phyloP scores from a whole-genome alignment of 331 rosid species.

The Arachis monticola region DNA sequence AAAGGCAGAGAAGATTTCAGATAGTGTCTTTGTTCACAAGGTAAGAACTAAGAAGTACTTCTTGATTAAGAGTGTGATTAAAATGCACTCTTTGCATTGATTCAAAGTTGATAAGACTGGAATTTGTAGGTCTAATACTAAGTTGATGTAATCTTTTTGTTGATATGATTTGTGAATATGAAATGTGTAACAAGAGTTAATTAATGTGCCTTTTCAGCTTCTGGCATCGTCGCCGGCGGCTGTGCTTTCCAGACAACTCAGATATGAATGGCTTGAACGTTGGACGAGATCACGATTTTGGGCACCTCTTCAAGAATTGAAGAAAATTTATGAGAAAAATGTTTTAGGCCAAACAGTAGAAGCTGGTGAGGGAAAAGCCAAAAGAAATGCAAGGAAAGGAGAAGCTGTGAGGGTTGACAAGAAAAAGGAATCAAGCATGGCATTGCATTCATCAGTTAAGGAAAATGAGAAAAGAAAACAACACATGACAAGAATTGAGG shows the following conservation, averaged over 20 bases:
- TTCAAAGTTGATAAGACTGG: not conserved
- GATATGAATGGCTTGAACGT: constrained; percentile 59
- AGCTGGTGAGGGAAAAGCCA: constrained; percentile 38
- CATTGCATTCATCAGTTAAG: constrained; percentile 44
- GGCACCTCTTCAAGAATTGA: constrained; percentile 45
- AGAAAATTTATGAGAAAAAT: constrained; percentile 40
- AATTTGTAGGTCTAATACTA: not conserved
- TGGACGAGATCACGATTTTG: constrained; percentile 60
- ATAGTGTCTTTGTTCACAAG: constrained; percentile 50
- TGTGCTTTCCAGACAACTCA: constrained; percentile 42
- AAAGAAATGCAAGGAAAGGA: constrained; percentile 42
- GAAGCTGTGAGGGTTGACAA: constrained; percentile 39
- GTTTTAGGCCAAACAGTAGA: constrained; percentile 37
- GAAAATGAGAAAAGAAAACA: constrained; percentile 44
- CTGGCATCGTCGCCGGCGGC: constrained; percentile 47
- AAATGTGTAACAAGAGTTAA: not conserved
- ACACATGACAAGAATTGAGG: constrained; percentile 34
- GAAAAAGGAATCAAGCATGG: constrained; percentile 47
- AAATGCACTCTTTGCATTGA: not conserved
- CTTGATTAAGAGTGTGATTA: not conserved
- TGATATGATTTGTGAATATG: not conserved
- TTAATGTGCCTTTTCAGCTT: constrained; percentile 48
- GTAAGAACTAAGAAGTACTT: constrained; percentile 31
- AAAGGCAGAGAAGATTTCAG: constrained; percentile 41
- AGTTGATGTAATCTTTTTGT: constrained; percentile 4